Conservation (phyloP, 1,139 yeast species). For the Candida sp. region DNA sequence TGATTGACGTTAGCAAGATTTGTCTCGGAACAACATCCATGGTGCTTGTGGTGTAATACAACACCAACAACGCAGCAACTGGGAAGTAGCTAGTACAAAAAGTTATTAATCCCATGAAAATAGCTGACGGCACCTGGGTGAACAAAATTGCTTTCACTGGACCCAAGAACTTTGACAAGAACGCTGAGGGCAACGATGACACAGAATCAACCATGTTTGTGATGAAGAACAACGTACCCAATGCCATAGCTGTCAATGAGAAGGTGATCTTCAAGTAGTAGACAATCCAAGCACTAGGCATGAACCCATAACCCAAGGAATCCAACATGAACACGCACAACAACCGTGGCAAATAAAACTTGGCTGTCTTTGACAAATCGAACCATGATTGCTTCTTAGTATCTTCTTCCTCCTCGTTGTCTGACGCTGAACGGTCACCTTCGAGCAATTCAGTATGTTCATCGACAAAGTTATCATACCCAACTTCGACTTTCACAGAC, state of each 20-base stretch:
- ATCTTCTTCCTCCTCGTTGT: constrained; percentile 7
- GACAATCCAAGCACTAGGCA: constrained; percentile 89
- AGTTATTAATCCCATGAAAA: constrained; percentile 50
- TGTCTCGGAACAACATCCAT: constrained; percentile 96
- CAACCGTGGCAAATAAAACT: constrained; percentile 39
- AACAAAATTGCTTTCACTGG: constrained; percentile 77
- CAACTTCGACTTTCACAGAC: constrained; percentile 58
- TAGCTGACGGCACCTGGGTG: constrained; percentile 83
- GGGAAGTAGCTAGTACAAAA: constrained; percentile 22
- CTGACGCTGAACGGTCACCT: constrained; percentile 10
- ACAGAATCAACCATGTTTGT: constrained; percentile 30
- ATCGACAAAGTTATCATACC: constrained; percentile 9
- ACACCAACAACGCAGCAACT: constrained; percentile 56
- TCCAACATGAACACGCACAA: constrained; percentile 69
- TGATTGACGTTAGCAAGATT: constrained; percentile 70
- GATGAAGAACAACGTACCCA: constrained; percentile 61
- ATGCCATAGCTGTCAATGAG: constrained; percentile 40
- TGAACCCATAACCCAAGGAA: constrained; percentile 86
- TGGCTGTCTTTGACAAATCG: constrained; percentile 35
- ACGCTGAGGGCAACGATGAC: constrained; percentile 46
- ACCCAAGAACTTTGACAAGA: constrained; percentile 68
- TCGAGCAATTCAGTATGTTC: constrained; percentile 10
- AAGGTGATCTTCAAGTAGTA: constrained; percentile 65
- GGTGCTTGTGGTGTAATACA: constrained; percentile 61
- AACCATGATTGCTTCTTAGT: neutral